Evolutionary conservation across 2,329 filamentous ascomycete species (phyloP).

Genomic region (Coniochaeta hoffmannii): DNA sequence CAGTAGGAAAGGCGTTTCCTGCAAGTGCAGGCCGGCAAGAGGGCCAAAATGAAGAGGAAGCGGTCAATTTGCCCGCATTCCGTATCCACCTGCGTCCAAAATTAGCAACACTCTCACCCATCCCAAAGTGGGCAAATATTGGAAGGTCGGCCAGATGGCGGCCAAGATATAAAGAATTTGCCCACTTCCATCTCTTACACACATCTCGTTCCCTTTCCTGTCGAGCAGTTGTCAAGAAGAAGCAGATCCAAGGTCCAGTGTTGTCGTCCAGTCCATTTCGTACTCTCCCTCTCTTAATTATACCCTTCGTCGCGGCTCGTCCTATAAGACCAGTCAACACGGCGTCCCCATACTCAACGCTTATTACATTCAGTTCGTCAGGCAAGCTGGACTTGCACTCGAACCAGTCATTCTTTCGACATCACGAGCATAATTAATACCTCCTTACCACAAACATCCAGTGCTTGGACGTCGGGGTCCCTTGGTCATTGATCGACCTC

Average conservation of each 20-base stretch:
- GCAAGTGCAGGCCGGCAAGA: constrained; percentile 17
- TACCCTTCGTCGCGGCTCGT: neutral
- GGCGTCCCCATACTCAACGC: constrained; percentile 6
- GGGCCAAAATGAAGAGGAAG: constrained; percentile 32
- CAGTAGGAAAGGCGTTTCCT: constrained; percentile 10
- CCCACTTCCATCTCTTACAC: constrained; percentile 31
- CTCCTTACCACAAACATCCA: constrained; percentile 11
- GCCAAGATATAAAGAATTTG: constrained; percentile 54
- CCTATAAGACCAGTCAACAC: constrained; percentile 5
- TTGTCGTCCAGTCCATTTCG: constrained; percentile 34
- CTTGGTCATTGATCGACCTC: constrained; percentile 7
- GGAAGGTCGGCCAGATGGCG: constrained; percentile 32
- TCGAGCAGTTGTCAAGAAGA: constrained; percentile 32
- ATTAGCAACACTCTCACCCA: constrained; percentile 33
- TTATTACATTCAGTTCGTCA: constrained; percentile 29
- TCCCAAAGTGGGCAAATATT: constrained; percentile 18
- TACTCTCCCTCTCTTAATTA: constrained; percentile 26
- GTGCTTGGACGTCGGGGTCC: neutral
- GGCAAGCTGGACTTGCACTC: constrained; percentile 55
- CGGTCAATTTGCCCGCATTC: constrained; percentile 28
- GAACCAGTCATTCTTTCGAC: constrained; percentile 42
- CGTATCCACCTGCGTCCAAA: constrained; percentile 27
- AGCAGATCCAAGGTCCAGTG: constrained; percentile 32
- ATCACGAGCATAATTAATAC: constrained; percentile 31
- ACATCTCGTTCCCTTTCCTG: constrained; percentile 31